Evolutionary conservation across 2,329 filamentous ascomycete species (phyloP).

Genomic region (Colletotrichum sp.): DNA sequence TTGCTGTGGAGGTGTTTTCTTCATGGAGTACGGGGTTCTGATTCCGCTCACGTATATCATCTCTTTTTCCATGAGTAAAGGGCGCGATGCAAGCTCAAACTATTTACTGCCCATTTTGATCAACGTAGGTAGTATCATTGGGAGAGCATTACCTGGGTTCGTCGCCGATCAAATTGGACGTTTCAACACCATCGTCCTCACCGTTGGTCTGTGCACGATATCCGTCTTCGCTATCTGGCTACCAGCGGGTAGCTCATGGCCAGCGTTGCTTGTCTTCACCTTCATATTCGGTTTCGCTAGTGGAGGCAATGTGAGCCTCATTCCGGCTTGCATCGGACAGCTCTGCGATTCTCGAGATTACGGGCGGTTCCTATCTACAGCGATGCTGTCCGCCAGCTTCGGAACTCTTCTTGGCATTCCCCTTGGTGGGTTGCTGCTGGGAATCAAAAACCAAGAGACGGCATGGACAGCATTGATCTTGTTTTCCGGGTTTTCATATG

Average conservation of each 20-base stretch:
- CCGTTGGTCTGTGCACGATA: conserved; percentile 43
- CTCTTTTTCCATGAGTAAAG: conserved; percentile 72
- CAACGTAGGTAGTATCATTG: conserved; percentile 81
- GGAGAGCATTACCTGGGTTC: conserved; percentile 78
- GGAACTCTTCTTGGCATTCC: background rate
- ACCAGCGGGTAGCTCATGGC: background rate
- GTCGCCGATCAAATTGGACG: conserved; percentile 81
- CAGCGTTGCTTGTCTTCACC: background rate
- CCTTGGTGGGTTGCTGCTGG: conserved; percentile 26
- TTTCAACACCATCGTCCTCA: conserved; percentile 81
- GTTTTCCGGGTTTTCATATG: conserved; percentile 42
- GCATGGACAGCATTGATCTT: conserved; percentile 43
- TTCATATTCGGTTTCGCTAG: background rate
- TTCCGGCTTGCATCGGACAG: background rate
- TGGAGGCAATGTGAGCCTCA: background rate
- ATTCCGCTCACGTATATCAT: conserved; percentile 86
- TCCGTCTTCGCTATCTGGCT: background rate
- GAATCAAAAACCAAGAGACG: conserved; percentile 27
- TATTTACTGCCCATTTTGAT: conserved; percentile 83
- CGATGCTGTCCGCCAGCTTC: background rate
- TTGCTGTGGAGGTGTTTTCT: conserved; percentile 70
- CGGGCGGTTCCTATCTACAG: background rate
- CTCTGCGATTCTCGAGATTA: background rate
- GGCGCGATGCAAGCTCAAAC: conserved; percentile 68
- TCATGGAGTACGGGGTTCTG: conserved; percentile 77